Evolutionary conservation across 305 asterid species (phyloP), one percentile per base, ranked within the genome.

Genomic region (Euphrasia arctica): DNA sequence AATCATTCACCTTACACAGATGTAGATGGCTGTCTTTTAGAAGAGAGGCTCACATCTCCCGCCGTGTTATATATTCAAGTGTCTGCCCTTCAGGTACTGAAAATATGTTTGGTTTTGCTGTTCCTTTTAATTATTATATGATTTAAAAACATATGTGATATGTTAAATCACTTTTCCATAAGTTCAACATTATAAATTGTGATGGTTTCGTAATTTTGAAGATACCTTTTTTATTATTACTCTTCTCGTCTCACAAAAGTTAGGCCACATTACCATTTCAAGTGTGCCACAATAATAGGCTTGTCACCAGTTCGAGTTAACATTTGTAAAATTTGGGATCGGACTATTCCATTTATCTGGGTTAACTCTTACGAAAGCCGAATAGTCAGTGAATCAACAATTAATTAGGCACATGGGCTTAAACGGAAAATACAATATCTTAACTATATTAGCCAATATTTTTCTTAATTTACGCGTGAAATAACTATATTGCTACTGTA

Each of bases 11-110:
- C 96, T 55, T 69, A 85, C 36, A n/a, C 83, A 65, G 79, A 78
- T 70, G 47, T 77, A 55, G 73, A 70, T 32, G 70, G 77, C 42
- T 67, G 67, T 68, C 72, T 85, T 66, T 69, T 90, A 50, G 99
- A 93, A 57, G 97, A 90, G 67, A 83, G 99, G 83, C 80, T 90
- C 75, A 75, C 76, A 55, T 75, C 83, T 70, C 95, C 96, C 36
- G 89, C 97, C 56, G 85, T 93, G 71, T 64, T 93, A 75, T 79
- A 87, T 73, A 79, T 93, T 78, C 97, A 88, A 83, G 99, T 93
- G 56, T 84, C 94, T 55, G 86, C 90, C 51, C 81, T 89, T 74
- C 97, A 92, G 98, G 98, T 92, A 89, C 55, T 62, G 62, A 54
- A 27, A 52, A 64, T 43, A 56, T 15, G 54, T 66, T 68, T 63